Percentiles rank a stretch among this genome's conserved stretches.
phyloP scores from a whole-genome alignment of 768 basidiomycete species.

The Mycena venus region DNA sequence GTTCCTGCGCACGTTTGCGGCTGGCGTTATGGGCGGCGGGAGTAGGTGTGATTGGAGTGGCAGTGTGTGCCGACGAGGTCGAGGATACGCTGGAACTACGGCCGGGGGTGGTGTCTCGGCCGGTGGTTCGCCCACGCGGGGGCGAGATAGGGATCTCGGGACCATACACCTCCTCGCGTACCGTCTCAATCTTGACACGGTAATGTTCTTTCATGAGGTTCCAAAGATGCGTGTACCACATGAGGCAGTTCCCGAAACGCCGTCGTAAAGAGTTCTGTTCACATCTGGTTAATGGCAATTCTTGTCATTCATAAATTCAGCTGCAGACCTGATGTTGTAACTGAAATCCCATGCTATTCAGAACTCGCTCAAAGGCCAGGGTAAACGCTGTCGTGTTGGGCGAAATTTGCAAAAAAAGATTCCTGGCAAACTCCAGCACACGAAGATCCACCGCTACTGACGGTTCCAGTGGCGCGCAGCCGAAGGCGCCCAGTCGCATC shows the following conservation, averaged over 20 bases:
- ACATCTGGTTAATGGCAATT: background rate
- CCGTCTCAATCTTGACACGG: background rate
- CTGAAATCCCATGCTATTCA: background rate
- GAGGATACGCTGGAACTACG: background rate
- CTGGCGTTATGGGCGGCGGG: background rate
- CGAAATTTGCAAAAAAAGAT: background rate
- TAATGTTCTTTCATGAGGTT: background rate
- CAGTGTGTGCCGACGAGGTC: background rate
- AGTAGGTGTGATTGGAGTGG: background rate
- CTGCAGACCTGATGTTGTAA: background rate
- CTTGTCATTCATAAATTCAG: background rate
- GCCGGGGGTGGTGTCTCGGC: no score
- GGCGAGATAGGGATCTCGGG: background rate
- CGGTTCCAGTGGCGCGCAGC: background rate
- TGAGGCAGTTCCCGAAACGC: constrained; percentile 1
- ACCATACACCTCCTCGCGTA: background rate
- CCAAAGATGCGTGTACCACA: constrained; percentile 4
- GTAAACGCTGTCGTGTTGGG: background rate
- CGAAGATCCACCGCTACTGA: background rate
- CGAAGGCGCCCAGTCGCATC: background rate
- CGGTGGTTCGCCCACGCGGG: background rate
- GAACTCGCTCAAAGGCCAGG: background rate
- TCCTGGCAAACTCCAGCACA: background rate
- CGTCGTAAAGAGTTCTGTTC: background rate
- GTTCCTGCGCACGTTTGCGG: background rate